Conservation (phyloP, 768 basidiomycete species). For the Collybia nuda region DNA sequence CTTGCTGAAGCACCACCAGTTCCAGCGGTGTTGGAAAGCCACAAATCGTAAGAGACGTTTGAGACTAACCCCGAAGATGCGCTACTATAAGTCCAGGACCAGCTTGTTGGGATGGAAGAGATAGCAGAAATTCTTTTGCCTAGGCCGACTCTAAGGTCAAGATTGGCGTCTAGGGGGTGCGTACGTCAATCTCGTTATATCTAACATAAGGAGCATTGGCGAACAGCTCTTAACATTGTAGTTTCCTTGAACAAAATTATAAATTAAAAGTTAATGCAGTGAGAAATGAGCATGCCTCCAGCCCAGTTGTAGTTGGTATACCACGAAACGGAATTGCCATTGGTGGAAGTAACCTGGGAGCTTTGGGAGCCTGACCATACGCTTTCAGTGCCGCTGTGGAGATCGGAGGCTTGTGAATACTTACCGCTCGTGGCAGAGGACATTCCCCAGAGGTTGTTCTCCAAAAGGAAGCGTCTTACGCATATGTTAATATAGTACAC, state of each 20-base stretch:
- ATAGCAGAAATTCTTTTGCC: conserved; percentile 25
- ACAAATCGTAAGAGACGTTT: conserved; percentile 34
- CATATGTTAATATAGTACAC: too few species aligned
- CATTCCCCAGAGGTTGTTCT: conserved; percentile 1
- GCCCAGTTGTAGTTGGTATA: conserved; percentile 31
- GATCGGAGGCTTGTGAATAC: background rate
- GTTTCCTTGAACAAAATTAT: too few species aligned
- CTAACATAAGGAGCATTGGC: background rate
- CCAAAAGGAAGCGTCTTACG: background rate
- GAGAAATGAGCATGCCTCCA: conserved; percentile 17
- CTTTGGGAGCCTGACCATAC: conserved; percentile 23
- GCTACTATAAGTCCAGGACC: conserved; percentile 29
- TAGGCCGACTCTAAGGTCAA: conserved; percentile 26
- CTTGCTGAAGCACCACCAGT: conserved; percentile 25
- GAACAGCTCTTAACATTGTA: too few species aligned
- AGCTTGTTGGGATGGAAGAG: conserved; percentile 29
- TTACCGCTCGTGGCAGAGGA: background rate
- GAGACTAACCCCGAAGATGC: conserved; percentile 30
- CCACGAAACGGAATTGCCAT: conserved; percentile 27
- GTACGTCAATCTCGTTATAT: background rate
- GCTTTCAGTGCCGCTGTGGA: too few species aligned
- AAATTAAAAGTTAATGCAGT: background rate
- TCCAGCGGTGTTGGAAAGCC: conserved; percentile 27
- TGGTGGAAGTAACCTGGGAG: conserved; percentile 25
- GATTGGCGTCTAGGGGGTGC: conserved; percentile 23